phyloP scores from a whole-genome alignment of 148 eudicot species.

The Silene conica region DNA sequence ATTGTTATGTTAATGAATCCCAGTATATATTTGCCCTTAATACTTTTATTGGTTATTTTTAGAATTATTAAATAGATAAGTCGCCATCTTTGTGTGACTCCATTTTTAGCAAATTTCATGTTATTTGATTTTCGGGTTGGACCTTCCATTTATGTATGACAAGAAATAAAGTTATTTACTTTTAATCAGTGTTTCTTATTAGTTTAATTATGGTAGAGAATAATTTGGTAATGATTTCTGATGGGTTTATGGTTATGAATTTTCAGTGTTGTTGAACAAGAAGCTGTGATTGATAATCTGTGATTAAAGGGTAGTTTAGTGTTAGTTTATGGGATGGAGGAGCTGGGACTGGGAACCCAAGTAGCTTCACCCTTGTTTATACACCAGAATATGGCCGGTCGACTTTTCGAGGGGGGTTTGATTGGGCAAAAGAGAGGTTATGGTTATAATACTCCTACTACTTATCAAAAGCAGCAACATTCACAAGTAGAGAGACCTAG shows the following conservation, averaged over 20 bases:
- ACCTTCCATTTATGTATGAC: constrained; percentile 7
- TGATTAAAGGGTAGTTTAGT: not conserved
- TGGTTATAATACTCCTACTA: constrained; percentile 13
- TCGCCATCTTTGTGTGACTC: constrained; percentile 24
- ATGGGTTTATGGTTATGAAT: not conserved
- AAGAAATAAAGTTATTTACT: not conserved
- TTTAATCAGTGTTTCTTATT: not conserved
- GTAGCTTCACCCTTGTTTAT: constrained; percentile 33
- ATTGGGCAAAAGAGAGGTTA: constrained; percentile 27
- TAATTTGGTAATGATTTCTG: constrained; percentile 6
- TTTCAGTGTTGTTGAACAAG: constrained; percentile 17
- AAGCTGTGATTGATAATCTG: not conserved
- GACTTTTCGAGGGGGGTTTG: constrained; percentile 27
- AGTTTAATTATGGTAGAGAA: not conserved
- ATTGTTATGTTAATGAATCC: not conserved
- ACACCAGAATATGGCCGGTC: constrained; percentile 24
- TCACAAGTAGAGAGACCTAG: constrained; percentile 1
- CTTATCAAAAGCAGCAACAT: constrained; percentile 10
- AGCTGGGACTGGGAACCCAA: constrained; percentile 32
- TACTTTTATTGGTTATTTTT: not conserved
- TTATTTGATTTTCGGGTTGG: constrained; percentile 14
- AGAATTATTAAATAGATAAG: constrained; percentile 11
- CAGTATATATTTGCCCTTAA: not conserved
- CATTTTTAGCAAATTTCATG: constrained; percentile 12
- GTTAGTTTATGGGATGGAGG: constrained; percentile 21